These are phyloP conservation scores for Castanopsis chinensis DNA, from an alignment of 306 rosid genomes.

Conservation along the genomic window DNA sequence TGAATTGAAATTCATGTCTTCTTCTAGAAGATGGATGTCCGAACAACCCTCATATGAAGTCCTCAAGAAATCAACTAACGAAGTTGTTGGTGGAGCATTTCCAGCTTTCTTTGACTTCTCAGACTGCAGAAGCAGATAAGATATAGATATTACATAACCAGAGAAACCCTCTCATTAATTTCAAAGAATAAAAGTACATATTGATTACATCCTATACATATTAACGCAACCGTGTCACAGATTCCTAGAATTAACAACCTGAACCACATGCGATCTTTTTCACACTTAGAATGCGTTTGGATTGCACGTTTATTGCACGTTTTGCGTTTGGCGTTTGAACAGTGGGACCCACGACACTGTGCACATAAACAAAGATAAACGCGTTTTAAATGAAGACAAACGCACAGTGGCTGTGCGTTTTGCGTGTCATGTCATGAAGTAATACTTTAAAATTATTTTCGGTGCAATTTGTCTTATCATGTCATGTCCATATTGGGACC, in stretches of 20 bases:
- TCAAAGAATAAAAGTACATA: conserved; percentile 6
- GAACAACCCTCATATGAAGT: conserved; percentile 62
- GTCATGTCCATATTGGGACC: too few relatives aligned
- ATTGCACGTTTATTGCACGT: too few relatives aligned
- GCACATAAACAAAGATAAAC: too few relatives aligned
- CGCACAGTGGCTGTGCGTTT: too few relatives aligned
- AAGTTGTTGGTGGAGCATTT: conserved; percentile 66
- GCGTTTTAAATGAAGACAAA: too few relatives aligned
- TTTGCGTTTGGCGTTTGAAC: too few relatives aligned
- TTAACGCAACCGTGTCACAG: background rate
- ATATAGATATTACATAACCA: conserved; percentile 1
- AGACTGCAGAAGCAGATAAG: conserved; percentile 47
- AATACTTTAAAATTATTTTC: too few relatives aligned
- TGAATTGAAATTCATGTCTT: conserved; percentile 69
- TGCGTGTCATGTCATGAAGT: too few relatives aligned
- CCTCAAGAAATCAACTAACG: conserved; percentile 63
- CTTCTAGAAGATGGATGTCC: conserved; percentile 75
- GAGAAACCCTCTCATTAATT: conserved; percentile 1
- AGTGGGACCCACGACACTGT: too few relatives aligned
- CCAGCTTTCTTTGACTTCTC: conserved; percentile 88
- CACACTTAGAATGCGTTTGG: background rate
- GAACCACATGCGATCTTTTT: background rate
- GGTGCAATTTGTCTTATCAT: too few relatives aligned
- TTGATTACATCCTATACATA: background rate
- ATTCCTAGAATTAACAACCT: background rate